Evolutionary conservation across 306 rosid genomes (phyloP).

Genomic region (barrel medic (Medicago truncatula)): MtrunA17r5.0-ANR NC_053045.1:35398501-35399000

Average conservation of each 20-base stretch:
- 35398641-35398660: conserved; percentile 2
- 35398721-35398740: background rate
- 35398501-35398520: too few species aligned
- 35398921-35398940: conserved; percentile 48
- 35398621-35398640: background rate
- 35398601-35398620: background rate
- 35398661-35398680: background rate
- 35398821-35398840: conserved; percentile 26
- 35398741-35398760: background rate
- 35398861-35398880: conserved; percentile 54
- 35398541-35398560: too few species aligned
- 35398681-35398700: conserved; percentile 13
- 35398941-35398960: conserved; percentile 43
- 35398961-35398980: conserved; percentile 47
- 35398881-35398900: conserved; percentile 49
- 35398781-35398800: background rate
- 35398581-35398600: background rate
- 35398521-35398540: too few species aligned
- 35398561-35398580: background rate
- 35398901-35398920: conserved; percentile 47
- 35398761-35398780: background rate
- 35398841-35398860: conserved; percentile 36
- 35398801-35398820: conserved; percentile 31
- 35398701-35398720: background rate
- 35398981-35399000: conserved; percentile 49